Base-by-base conservation (phyloP, 2,329 filamentous ascomycete species). In the Mollisia scopiformis region DNA sequence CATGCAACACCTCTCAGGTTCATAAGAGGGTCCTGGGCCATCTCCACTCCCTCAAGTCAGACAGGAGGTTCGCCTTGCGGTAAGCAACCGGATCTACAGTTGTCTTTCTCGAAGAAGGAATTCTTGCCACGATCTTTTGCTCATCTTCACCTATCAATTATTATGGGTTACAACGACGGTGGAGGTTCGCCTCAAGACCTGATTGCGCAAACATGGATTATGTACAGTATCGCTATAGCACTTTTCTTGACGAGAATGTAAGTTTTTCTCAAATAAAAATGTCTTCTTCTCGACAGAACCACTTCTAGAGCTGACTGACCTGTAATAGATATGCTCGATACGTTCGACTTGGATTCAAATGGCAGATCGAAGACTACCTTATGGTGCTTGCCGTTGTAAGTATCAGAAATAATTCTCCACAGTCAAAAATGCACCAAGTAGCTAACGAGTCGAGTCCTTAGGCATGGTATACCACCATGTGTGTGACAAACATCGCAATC, bases 401-500 rank as follows among this genome's bases (percentile, higher is more conserved):
- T 35, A 51, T 16, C 11, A 33, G 13, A 6, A 33, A 33, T 33
- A 33, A 7, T 33, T 33, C 31, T 33, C 31, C 6, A 33, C 31
- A 7, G 6, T 13, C 31, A 13, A 33, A 33, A 6, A 31, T 19
- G 41, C 46, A 27, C n/a, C 7, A 49, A 30, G 6, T 39, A 3
- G 55, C 30, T 55, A 49, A 55, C 4, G 33, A 11, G 27, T 49
- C 11, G 30, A 13, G 31, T 4, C 19, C 66, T 28, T 51, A 71
- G 64, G 41, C 66, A 6, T 73, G 72, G 54, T 79, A 79, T 60
- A 79, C 77, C 0, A 68, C 70, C 3, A 68, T 79, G n/a, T 71
- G 77, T 2, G 71, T 77, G n/a, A 75, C 72, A 55, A 61, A 78
- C 51, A 79, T 79, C 58, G 62, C 71, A 8, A 76, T 77, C 30